phyloP scores from a whole-genome alignment of 1,284 basidiomycete genomes.

The Malassezia slooffiae region DNA sequence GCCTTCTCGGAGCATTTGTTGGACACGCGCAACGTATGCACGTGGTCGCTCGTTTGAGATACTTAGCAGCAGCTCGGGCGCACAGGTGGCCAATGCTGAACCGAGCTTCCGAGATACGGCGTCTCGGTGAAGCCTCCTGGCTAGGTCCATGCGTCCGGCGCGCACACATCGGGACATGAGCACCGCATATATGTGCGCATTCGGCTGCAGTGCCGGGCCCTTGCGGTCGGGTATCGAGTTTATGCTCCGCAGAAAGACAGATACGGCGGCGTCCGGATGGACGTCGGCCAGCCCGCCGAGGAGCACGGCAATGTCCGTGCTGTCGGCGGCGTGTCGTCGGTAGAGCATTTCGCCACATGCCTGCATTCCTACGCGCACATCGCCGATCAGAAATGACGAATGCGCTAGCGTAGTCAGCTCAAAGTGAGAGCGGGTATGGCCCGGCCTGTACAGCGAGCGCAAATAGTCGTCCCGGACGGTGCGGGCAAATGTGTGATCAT shows the following conservation, averaged over 20 bases:
- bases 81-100: background rate
- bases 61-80: background rate
- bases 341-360: background rate
- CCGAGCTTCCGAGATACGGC: background rate
- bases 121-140: background rate
- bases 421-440: background rate
- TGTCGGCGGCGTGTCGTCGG: background rate
- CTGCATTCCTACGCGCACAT: background rate
- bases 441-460: background rate
- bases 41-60: background rate
- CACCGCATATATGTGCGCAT: conserved; percentile 10
- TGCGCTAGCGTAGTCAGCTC: conserved; percentile 13
- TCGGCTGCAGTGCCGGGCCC: too few relatives aligned
- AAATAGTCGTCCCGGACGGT: conserved; percentile 10
- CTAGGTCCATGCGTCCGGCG: background rate
- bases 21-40: background rate
- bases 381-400: conserved; percentile 7
- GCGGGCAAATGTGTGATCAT: background rate
- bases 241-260: background rate
- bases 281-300: conserved; percentile 8
- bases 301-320: conserved; percentile 9
- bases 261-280: background rate
- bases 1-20: conserved; percentile 5
- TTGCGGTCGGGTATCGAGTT: background rate
- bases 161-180: conserved; percentile 3